phyloP scores from a whole-genome alignment of 2,329 filamentous ascomycete species.

The Sordariomycetes sp. region DNA sequence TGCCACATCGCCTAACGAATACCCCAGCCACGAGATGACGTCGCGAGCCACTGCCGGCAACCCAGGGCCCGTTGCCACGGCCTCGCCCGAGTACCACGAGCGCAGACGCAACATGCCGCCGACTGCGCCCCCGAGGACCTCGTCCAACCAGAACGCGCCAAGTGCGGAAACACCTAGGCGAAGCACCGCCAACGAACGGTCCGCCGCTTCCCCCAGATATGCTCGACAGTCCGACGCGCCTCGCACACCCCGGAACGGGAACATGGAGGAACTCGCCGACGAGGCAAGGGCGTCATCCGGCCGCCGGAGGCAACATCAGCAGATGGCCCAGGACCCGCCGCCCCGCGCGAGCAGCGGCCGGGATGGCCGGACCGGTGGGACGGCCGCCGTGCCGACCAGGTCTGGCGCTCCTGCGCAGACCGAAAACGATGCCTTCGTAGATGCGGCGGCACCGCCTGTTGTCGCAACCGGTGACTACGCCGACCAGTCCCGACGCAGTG shows the following conservation, averaged over 20 bases:
- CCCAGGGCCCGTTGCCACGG: slow-evolving; percentile 25
- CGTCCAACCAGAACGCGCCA: slow-evolving; percentile 40
- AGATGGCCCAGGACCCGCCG: slow-evolving; percentile 12
- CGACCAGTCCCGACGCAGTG: slow-evolving; percentile 28
- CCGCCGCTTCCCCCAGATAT: slow-evolving; percentile 4
- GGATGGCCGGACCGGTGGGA: slow-evolving; percentile 10
- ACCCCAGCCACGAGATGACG: slow-evolving; percentile 29
- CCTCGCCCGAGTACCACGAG: slow-evolving; percentile 33
- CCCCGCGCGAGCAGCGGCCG: slow-evolving; percentile 12
- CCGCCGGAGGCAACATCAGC: slow-evolving; percentile 23
- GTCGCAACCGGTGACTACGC: slow-evolving; percentile 30
- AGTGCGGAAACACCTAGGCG: slow-evolving; percentile 16
- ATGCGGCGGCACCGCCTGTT: slow-evolving; percentile 34
- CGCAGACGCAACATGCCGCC: slow-evolving; percentile 54
- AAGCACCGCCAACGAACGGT: slow-evolving; percentile 8
- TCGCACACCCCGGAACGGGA: slow-evolving; percentile 15
- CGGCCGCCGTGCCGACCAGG: neutral
- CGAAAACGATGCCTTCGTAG: slow-evolving; percentile 15
- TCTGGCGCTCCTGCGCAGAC: neutral
- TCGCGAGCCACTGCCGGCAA: slow-evolving; percentile 34
- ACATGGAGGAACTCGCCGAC: slow-evolving; percentile 16
- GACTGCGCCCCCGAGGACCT: slow-evolving; percentile 70
- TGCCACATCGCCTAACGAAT: neutral
- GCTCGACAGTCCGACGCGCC: slow-evolving; percentile 3
- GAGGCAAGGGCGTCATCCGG: slow-evolving; percentile 26